phyloP scores from a whole-genome alignment of 345 rosid species.

The Gossypium thurberi region DNA sequence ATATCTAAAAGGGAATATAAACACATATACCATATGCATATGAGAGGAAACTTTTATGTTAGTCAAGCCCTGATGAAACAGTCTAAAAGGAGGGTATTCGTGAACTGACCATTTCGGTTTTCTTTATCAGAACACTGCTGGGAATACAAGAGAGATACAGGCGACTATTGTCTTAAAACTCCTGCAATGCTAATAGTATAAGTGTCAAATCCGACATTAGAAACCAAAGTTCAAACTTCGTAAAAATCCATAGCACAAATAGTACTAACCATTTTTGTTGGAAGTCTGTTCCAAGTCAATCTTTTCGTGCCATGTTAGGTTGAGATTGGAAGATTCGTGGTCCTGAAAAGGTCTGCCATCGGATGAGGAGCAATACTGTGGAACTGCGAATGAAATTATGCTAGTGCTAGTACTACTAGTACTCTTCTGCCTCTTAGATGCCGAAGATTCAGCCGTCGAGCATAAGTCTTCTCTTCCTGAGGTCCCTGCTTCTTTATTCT shows the following conservation, averaged over 20 bases:
- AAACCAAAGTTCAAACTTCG: background rate
- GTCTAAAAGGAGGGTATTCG: background rate
- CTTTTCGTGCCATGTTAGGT: conserved; percentile 23
- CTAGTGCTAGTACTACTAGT: conserved; percentile 17
- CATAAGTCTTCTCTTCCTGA: conserved; percentile 43
- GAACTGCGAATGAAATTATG: conserved; percentile 49
- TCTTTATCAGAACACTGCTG: background rate
- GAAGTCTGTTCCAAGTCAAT: conserved; percentile 27
- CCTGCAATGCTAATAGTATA: conserved; percentile 15
- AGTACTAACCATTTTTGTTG: conserved; percentile 23
- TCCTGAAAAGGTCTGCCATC: conserved; percentile 39
- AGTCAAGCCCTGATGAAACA: background rate
- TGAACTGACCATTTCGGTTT: background rate
- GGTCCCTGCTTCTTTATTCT: conserved; percentile 20
- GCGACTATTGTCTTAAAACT: conserved; percentile 16
- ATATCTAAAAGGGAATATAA: too few species aligned
- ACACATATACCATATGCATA: background rate
- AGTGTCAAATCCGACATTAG: background rate
- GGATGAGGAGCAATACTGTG: conserved; percentile 45
- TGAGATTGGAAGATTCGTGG: conserved; percentile 36
- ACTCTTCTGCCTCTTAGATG: conserved; percentile 32
- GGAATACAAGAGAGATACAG: background rate
- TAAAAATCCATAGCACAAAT: background rate
- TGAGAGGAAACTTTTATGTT: background rate
- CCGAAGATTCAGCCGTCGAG: conserved; percentile 76